Evolutionary conservation across 2,329 filamentous ascomycete species (phyloP).

Genomic region (Drechslerella coelobrocha): DNA sequence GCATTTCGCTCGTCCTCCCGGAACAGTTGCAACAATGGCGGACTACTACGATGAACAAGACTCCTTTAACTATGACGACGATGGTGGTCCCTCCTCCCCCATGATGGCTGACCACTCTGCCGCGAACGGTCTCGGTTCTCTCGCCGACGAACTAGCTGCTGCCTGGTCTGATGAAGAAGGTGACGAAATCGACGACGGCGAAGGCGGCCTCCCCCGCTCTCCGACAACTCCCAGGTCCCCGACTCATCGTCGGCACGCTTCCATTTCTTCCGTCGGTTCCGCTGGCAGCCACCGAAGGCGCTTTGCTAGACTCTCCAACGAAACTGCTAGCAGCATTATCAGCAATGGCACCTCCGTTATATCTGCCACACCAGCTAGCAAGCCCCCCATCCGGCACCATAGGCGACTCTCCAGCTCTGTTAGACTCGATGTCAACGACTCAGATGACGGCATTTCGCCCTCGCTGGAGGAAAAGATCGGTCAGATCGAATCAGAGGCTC

Average conservation of each 20-base stretch:
- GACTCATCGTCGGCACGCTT: conserved; percentile 40
- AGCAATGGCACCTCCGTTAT: conserved; percentile 45
- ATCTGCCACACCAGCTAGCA: conserved; percentile 30
- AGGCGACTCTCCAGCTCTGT: conserved; percentile 42
- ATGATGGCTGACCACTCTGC: conserved; percentile 31
- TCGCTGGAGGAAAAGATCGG: conserved; percentile 74
- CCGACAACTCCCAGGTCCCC: conserved; percentile 42
- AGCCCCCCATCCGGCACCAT: conserved; percentile 41
- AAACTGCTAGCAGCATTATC: conserved; percentile 43
- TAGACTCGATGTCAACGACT: conserved; percentile 54
- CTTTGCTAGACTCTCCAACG: conserved; percentile 46
- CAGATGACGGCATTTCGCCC: conserved; percentile 63
- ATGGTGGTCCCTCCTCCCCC: conserved; percentile 42
- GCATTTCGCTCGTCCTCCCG: neutral
- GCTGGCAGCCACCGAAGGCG: conserved; percentile 41
- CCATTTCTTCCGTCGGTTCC: conserved; percentile 46
- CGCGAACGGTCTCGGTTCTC: conserved; percentile 69
- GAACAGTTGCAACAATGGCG: conserved; percentile 16
- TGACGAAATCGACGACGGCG: conserved; percentile 38
- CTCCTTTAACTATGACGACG: conserved; percentile 43
- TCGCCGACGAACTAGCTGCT: conserved; percentile 81
- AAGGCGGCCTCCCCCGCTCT: conserved; percentile 39
- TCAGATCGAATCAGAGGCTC: conserved; percentile 67
- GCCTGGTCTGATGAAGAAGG: conserved; percentile 66
- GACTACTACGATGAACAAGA: conserved; percentile 49